phyloP scores from a whole-genome alignment of 148 eudicot genomes.

The Linanthus parryae region DNA sequence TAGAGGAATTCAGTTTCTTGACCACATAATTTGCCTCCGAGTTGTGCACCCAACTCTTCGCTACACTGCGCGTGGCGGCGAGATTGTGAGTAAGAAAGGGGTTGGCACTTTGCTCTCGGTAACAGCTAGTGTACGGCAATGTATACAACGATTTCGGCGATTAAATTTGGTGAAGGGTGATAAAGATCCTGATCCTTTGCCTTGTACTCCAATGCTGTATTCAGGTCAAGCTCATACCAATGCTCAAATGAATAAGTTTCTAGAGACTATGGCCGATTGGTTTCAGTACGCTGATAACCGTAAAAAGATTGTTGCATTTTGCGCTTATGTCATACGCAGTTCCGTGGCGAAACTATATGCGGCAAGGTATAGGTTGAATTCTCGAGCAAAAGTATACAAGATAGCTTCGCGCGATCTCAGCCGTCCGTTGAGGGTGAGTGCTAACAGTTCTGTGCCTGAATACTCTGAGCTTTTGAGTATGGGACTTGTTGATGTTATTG shows the following conservation, averaged over 20 bases:
- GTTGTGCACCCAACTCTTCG: slow-evolving; percentile 87
- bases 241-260: slow-evolving; percentile 95
- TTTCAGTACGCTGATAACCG: slow-evolving; percentile 91
- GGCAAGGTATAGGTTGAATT: slow-evolving; percentile 86
- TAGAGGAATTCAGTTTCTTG: slow-evolving; percentile 79
- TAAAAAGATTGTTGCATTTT: slow-evolving; percentile 86
- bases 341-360: slow-evolving; percentile 92
- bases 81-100: slow-evolving; percentile 69
- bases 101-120: slow-evolving; percentile 96
- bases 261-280: slow-evolving; percentile 99
- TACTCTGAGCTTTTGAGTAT: slow-evolving; percentile 74
- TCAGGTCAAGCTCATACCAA: slow-evolving; percentile 96
- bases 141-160: slow-evolving; percentile 67
- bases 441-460: slow-evolving; percentile 51
- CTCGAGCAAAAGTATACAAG: slow-evolving; percentile 87
- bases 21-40: slow-evolving; percentile 75
- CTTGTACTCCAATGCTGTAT: slow-evolving; percentile 91
- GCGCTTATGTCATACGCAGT: slow-evolving; percentile 91
- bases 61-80: slow-evolving; percentile 73
- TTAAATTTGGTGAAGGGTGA: slow-evolving; percentile 80
- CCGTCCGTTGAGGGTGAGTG: slow-evolving; percentile 61
- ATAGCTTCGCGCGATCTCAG: slow-evolving; percentile 85
- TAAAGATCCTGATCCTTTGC: slow-evolving; percentile 89
- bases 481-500: slow-evolving; percentile 85
- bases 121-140: slow-evolving; percentile 81